Conservation (phyloP, 2,329 filamentous ascomycete species). For the Xylaria sp. region DNA sequence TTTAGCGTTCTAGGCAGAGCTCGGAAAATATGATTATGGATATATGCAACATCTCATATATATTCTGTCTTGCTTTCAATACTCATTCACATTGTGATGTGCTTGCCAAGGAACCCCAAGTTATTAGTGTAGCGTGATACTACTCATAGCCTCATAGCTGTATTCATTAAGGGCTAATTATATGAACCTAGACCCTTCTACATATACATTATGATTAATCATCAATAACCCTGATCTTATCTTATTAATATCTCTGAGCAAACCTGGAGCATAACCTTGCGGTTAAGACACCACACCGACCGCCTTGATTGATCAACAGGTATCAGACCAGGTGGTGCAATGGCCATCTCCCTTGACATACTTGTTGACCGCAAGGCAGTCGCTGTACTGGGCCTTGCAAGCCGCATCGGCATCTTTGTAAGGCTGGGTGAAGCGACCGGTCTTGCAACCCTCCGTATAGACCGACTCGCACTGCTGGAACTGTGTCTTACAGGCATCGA, state of each 20-base stretch:
- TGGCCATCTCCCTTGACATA: constrained; percentile 45
- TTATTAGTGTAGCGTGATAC: not conserved
- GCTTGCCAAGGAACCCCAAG: not conserved
- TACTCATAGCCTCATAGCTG: not conserved
- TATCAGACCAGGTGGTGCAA: constrained; percentile 42
- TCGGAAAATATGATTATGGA: no score
- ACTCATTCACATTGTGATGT: not conserved
- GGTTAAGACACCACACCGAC: not conserved
- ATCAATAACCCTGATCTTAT: not conserved
- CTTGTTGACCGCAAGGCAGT: constrained; percentile 53
- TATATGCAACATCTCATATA: not conserved
- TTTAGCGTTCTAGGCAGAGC: no score
- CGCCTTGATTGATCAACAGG: constrained; percentile 4
- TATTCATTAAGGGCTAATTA: not conserved
- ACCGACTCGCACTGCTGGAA: constrained; percentile 53
- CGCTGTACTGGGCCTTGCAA: constrained; percentile 56
- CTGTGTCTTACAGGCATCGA: constrained; percentile 60
- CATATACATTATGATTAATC: constrained; percentile 16
- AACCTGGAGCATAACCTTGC: not conserved
- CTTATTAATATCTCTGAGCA: not conserved
- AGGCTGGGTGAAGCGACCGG: constrained; percentile 34
- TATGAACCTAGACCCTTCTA: not conserved
- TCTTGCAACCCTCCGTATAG: constrained; percentile 57
- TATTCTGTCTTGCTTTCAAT: not conserved
- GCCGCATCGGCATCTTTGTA: constrained; percentile 45